A percentile compares a stretch with the other conserved stretches of the same genome.
Evolutionary conservation across 192 early-diverging fungal genomes (phyloP).

Genomic region (Powellomyces hirtus): DNA sequence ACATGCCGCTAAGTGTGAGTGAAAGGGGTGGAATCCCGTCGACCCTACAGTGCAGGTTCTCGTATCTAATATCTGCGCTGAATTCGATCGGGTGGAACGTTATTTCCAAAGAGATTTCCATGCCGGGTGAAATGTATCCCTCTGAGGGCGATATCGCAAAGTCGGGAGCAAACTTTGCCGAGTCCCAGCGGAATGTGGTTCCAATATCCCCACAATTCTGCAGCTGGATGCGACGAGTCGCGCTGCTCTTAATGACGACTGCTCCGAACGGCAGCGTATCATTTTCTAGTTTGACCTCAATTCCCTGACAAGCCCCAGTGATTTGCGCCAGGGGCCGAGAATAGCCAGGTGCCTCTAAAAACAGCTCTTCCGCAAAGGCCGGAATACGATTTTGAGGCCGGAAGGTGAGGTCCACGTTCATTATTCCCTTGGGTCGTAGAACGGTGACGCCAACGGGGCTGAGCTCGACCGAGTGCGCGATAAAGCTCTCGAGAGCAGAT

Average conservation of each 20-base stretch:
- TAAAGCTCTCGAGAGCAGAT: constrained; percentile 36
- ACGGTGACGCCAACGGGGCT: constrained; percentile 24
- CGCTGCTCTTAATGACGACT: constrained; percentile 54
- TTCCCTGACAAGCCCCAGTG: constrained; percentile 57
- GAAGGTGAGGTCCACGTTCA: constrained; percentile 49
- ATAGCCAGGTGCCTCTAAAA: constrained; percentile 44
- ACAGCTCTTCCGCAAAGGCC: constrained; percentile 53
- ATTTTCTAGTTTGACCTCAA: constrained; percentile 56
- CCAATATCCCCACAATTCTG: constrained; percentile 62
- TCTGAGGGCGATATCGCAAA: constrained; percentile 59
- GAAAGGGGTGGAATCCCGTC: constrained; percentile 46
- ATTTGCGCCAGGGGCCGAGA: constrained; percentile 41
- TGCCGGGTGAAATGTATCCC: constrained; percentile 63
- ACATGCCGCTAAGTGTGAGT: constrained; percentile 58
- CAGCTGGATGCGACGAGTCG: constrained; percentile 52
- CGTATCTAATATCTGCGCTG: constrained; percentile 56
- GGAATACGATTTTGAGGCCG: constrained; percentile 45
- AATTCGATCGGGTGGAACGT: constrained; percentile 56
- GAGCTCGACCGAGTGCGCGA: constrained; percentile 29
- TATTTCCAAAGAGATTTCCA: constrained; percentile 60
- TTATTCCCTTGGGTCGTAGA: constrained; percentile 46
- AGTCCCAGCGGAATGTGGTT: constrained; percentile 54
- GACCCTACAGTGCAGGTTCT: constrained; percentile 48
- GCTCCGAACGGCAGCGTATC: constrained; percentile 62
- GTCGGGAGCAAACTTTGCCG: constrained; percentile 43